Percentiles rank a stretch among this genome's conserved stretches.
Conservation (phyloP, 352 stramenopile species). For the Pythium utonaiense region DNA sequence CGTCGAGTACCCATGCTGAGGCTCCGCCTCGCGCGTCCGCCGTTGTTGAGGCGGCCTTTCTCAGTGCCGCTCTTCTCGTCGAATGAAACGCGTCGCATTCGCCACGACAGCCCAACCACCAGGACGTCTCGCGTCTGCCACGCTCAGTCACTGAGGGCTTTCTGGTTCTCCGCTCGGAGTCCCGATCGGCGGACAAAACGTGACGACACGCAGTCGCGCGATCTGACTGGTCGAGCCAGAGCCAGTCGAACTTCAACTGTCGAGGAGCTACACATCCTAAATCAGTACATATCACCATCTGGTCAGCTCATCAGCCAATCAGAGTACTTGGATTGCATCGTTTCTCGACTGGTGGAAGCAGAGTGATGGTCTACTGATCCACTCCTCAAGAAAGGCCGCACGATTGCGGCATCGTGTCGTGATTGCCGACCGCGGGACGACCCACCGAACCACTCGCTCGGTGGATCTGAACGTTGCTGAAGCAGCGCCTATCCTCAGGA, state of each 20-base stretch:
- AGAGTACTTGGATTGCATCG: not conserved
- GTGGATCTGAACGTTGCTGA: no score
- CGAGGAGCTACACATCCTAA: not conserved
- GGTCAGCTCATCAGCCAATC: not conserved
- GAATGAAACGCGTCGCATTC: not conserved
- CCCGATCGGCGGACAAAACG: not conserved
- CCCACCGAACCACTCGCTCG: not conserved
- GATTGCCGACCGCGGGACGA: not conserved
- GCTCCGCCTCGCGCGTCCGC: not conserved
- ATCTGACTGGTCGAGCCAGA: not conserved
- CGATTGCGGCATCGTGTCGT: not conserved
- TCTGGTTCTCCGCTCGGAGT: no score
- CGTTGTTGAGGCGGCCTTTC: conserved; percentile 4
- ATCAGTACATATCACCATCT: not conserved
- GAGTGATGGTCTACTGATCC: not conserved
- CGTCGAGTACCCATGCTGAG: no score
- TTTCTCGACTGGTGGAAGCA: not conserved
- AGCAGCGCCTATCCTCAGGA: no score
- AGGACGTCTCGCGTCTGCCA: not conserved
- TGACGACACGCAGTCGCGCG: not conserved
- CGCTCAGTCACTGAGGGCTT: no score
- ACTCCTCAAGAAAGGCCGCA: not conserved
- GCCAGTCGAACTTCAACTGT: conserved; percentile 3
- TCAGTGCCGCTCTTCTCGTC: not conserved
- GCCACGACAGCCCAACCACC: not conserved